These are phyloP conservation scores for Fusarium irregulare DNA, from an alignment of 2,329 filamentous ascomycete genomes.

Conservation along the genomic window DNA sequence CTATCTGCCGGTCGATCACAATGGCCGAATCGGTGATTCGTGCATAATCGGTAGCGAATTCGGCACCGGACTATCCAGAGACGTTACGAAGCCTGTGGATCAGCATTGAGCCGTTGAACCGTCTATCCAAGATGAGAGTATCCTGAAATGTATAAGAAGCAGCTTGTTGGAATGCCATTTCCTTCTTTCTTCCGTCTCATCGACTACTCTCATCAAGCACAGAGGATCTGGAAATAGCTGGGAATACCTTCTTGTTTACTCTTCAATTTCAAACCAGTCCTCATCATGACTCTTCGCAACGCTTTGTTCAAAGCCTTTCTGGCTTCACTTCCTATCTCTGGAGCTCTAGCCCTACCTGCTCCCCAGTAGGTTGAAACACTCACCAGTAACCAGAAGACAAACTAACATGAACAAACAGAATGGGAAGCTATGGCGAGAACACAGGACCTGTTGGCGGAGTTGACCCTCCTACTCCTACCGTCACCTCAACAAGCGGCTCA, in stretches of 20 bases:
- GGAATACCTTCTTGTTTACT: neutral
- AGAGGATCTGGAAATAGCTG: neutral
- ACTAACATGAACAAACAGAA: neutral
- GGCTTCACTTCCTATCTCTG: neutral
- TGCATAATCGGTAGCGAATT: neutral
- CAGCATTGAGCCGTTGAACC: neutral
- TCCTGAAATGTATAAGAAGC: neutral
- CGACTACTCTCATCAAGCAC: neutral
- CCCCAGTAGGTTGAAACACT: constrained; percentile 2
- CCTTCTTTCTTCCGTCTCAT: neutral
- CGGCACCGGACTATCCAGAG: neutral
- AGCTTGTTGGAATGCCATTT: neutral
- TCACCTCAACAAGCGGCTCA: constrained; percentile 14
- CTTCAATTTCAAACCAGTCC: neutral
- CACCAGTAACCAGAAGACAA: accelerated
- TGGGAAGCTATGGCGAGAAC: constrained; percentile 26
- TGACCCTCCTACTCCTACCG: constrained; percentile 16
- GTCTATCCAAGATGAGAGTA: neutral
- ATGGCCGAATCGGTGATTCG: neutral
- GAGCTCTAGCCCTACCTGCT: neutral
- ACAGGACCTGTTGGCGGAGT: constrained; percentile 9
- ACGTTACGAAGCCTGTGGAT: neutral
- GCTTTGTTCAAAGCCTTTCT: neutral
- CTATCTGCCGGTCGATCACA: neutral
- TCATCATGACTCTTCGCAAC: neutral